Evolutionary conservation across 75 land plant species (phyloP).

Genomic region (Pinus taeda): DNA sequence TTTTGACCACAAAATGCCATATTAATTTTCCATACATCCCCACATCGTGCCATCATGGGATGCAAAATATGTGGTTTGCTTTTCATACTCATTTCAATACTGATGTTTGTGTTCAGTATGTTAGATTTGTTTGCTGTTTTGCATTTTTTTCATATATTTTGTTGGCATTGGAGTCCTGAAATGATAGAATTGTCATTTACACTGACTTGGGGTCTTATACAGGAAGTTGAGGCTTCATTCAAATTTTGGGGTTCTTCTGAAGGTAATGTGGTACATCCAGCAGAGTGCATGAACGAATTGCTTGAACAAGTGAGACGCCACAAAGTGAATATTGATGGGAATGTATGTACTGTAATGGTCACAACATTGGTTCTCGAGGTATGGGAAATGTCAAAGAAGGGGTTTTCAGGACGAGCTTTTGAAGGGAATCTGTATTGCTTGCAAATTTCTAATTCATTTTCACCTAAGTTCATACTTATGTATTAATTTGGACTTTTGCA

Average conservation of each 20-base stretch:
- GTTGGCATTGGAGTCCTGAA: too few relatives aligned
- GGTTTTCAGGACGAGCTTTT: too few relatives aligned
- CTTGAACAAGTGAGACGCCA: constrained; percentile 91
- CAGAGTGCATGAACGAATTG: constrained; percentile 88
- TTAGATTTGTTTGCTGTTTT: too few relatives aligned
- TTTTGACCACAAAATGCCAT: too few relatives aligned
- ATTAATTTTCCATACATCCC: too few relatives aligned
- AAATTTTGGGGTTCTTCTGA: constrained; percentile 72
- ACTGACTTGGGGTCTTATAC: background rate
- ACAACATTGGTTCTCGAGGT: constrained; percentile 98
- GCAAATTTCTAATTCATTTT: background rate
- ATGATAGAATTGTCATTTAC: too few relatives aligned
- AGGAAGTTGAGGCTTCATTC: constrained; percentile 80
- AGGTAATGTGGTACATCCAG: constrained; percentile 73
- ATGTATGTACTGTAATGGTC: constrained; percentile 92
- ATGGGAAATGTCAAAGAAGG: constrained; percentile 4
- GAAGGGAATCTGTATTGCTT: background rate
- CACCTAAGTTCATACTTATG: background rate
- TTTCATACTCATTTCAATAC: too few relatives aligned
- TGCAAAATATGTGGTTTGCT: too few relatives aligned
- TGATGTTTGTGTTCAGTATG: too few relatives aligned
- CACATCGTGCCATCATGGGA: too few relatives aligned
- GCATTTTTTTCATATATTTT: too few relatives aligned
- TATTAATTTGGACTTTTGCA: constrained; percentile 13
- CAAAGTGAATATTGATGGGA: constrained; percentile 90